Conservation (phyloP, 2,329 filamentous ascomycete species). For the Aspergillus sp. region DNA sequence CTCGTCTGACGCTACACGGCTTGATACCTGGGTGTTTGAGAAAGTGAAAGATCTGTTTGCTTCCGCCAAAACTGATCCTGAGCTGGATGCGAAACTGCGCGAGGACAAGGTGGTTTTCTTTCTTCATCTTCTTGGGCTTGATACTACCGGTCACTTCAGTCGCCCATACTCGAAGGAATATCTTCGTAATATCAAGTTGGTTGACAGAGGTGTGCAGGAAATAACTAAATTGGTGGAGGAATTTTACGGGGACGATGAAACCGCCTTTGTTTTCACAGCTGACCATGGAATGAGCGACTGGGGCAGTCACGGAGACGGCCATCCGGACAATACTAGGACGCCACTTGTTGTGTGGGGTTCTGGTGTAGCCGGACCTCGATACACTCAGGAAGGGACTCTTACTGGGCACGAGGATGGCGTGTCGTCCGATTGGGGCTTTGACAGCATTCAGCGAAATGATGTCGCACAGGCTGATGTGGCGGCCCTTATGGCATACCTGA, state of each 20-base stretch:
- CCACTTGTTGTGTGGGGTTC: slow-evolving; percentile 93
- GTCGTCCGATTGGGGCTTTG: slow-evolving; percentile 83
- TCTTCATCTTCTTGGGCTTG: slow-evolving; percentile 85
- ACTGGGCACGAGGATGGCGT: slow-evolving; percentile 85
- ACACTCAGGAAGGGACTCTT: slow-evolving; percentile 58
- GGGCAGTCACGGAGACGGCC: slow-evolving; percentile 97
- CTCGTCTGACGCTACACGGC: slow-evolving; percentile 73
- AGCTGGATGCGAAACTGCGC: slow-evolving; percentile 69
- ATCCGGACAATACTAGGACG: slow-evolving; percentile 94
- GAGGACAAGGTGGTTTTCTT: slow-evolving; percentile 94
- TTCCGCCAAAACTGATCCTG: slow-evolving; percentile 74
- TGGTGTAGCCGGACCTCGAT: slow-evolving; percentile 75
- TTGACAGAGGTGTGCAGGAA: slow-evolving; percentile 86
- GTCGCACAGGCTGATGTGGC: slow-evolving; percentile 93
- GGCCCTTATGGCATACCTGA: slow-evolving; percentile 90
- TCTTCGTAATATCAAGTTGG: slow-evolving; percentile 88
- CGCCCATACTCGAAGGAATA: slow-evolving; percentile 96
- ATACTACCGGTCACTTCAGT: slow-evolving; percentile 83
- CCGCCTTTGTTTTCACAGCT: slow-evolving; percentile 93
- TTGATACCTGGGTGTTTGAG: slow-evolving; percentile 96
- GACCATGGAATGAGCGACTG: slow-evolving; percentile 99
- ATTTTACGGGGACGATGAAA: slow-evolving; percentile 83
- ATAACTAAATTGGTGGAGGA: slow-evolving; percentile 77
- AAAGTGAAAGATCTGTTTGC: slow-evolving; percentile 84
- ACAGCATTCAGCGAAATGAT: slow-evolving; percentile 81